Evolutionary conservation across 208 protist species (phyloP).

Genomic region (Histomonas meleagridis): DNA sequence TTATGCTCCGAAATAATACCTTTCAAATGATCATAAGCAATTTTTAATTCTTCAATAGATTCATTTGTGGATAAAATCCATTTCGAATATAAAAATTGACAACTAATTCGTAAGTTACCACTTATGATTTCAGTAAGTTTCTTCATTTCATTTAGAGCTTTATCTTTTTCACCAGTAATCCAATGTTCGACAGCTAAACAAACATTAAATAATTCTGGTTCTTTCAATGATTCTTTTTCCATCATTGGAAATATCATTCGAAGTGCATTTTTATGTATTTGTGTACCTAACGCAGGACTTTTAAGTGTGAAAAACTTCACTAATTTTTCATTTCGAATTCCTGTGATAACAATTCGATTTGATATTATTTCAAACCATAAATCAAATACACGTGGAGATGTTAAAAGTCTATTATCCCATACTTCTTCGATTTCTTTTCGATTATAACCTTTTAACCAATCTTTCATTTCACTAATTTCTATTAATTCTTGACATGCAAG

Average conservation of each 20-base stretch:
- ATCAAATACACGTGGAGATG: background rate
- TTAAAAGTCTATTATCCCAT: background rate
- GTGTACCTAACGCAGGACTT: background rate
- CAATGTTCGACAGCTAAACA: slow-evolving; percentile 3
- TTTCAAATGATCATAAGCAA: background rate
- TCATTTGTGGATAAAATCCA: background rate
- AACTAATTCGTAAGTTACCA: background rate
- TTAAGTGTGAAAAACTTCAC: slow-evolving; percentile 11
- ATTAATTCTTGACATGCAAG: background rate
- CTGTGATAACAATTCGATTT: background rate
- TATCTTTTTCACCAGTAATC: background rate
- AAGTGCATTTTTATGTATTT: background rate
- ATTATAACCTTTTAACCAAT: background rate
- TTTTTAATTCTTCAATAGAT: background rate
- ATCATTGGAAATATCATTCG: background rate
- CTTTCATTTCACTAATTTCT: slow-evolving; percentile 18
- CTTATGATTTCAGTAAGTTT: background rate
- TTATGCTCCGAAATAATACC: background rate
- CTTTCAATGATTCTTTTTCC: background rate
- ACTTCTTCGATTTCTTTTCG: background rate
- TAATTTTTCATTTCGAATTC: background rate
- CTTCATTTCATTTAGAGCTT: background rate
- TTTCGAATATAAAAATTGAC: background rate
- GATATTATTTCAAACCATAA: background rate
- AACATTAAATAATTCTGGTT: background rate